These are phyloP conservation scores for Brachypodium distachyon DNA, from an alignment of 202 grass and related monocot species.

Conservation along the genomic window DNA sequence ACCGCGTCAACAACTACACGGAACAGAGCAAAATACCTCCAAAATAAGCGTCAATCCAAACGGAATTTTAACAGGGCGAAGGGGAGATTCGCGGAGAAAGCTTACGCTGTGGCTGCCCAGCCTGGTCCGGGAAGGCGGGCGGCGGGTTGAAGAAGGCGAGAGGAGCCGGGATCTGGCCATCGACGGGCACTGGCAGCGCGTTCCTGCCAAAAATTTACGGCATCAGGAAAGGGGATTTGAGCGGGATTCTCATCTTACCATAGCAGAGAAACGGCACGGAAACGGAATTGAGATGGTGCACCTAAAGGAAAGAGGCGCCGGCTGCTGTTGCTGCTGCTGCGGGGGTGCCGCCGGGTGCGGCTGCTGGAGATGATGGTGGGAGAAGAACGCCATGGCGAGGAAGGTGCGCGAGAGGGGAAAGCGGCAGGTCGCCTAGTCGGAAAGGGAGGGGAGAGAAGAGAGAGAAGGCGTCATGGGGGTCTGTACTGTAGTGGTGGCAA, in stretches of 20 bases:
- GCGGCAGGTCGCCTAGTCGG: background rate
- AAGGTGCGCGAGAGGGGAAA: constrained; percentile 20
- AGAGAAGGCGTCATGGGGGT: background rate
- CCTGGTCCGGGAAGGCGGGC: constrained; percentile 63
- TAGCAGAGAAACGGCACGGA: background rate
- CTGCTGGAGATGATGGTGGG: constrained; percentile 68
- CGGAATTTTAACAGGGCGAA: constrained; percentile 4
- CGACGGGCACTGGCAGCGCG: constrained; percentile 56
- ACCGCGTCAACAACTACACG: constrained; percentile 58
- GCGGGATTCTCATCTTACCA: background rate
- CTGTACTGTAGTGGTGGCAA: background rate
- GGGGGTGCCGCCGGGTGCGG: constrained; percentile 33
- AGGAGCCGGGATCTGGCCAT: constrained; percentile 78
- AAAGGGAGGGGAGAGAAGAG: background rate
- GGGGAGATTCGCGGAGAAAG: background rate
- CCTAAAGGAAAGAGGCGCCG: constrained; percentile 56
- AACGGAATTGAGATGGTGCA: constrained; percentile 7
- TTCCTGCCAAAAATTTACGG: constrained; percentile 27
- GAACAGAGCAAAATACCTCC: background rate
- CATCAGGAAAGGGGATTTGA: constrained; percentile 23
- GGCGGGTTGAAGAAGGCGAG: constrained; percentile 63
- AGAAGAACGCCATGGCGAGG: constrained; percentile 85
- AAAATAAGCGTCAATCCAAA: constrained; percentile 22
- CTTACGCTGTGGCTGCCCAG: constrained; percentile 62
- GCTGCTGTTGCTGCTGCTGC: constrained; percentile 46